Evolutionary conservation across 163 green algal genomes (phyloP), one percentile per base, ranked within the genome.

Genomic region (Chlamydomonas reinhardtii): DNA sequence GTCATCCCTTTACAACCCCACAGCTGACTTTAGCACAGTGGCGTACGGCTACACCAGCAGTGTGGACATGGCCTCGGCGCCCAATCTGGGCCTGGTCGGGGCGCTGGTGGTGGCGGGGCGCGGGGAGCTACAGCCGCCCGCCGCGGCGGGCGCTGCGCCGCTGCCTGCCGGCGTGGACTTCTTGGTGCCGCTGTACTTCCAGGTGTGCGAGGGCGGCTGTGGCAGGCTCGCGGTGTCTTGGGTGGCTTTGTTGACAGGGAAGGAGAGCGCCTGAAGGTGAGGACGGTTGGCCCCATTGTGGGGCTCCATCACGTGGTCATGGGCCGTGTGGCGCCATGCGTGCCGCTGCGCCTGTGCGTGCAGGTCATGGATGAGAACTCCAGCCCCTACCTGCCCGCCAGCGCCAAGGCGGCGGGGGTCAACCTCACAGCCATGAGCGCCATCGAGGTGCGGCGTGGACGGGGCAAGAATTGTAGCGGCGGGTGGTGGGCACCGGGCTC

Each of bases 151-250:
- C 29, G 39, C 22, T 61, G n/a, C 19, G 19, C 22, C 88, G 27
- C 85, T 92, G 24, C 54, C 78, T 4, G 31, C 73, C 8, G 91
- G 85, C 43, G 92, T 93, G 25, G 88, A 93, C 59, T 27, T 65
- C 4, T 29, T 94, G 69, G 52, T 94, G 24, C 88, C 92, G 17
- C 86, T 95, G 56, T 74, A 92, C 35, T 94, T 74, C 73, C 71
- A 82, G 82, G 81, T 87, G 56, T 0, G 71, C 17, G 25, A 19
- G 62, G 27, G 62, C 2, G n/a, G 24, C 4, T 8, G 22, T 16
- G 62, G 62, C 4, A 4, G 8, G 25, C n/a, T n/a, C n/a, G n/a
- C n/a, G n/a, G n/a, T n/a, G n/a, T n/a, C n/a, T n/a, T n/a, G n/a
- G n/a, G n/a, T n/a, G n/a, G n/a, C n/a, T n/a, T n/a, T n/a, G n/a